These are phyloP conservation scores for Sporopachydermia cereana DNA, from an alignment of 1,139 yeast species.

Conservation along the genomic window DNA sequence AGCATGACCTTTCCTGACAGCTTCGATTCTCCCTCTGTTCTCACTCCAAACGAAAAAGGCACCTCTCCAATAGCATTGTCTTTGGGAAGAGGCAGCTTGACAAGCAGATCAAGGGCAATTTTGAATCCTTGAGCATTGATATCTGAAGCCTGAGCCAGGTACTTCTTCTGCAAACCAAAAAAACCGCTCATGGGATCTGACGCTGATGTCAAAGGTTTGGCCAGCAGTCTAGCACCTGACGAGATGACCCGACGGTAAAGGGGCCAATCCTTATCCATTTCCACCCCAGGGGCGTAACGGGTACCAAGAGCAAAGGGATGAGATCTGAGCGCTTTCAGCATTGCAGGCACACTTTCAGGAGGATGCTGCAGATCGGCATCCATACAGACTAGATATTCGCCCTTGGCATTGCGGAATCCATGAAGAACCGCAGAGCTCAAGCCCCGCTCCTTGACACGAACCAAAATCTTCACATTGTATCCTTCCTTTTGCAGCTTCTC, in stretches of 20 bases:
- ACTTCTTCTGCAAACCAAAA: slow-evolving; percentile 34
- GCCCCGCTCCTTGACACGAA: slow-evolving; percentile 35
- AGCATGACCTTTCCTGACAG: slow-evolving; percentile 34
- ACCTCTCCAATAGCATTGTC: slow-evolving; percentile 29
- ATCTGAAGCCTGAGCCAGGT: slow-evolving; percentile 22
- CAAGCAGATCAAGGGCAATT: slow-evolving; percentile 33
- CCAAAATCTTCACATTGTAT: slow-evolving; percentile 33
- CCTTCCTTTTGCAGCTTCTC: slow-evolving; percentile 30
- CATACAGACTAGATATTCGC: slow-evolving; percentile 34
- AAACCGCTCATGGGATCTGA: slow-evolving; percentile 39
- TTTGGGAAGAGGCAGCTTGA: slow-evolving; percentile 30
- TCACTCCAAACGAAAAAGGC: slow-evolving; percentile 37
- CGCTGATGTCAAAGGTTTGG: slow-evolving; percentile 33
- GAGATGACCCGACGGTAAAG: slow-evolving; percentile 34
- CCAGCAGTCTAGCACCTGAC: slow-evolving; percentile 33
- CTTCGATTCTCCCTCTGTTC: slow-evolving; percentile 38
- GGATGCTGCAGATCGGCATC: slow-evolving; percentile 40
- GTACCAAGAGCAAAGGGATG: slow-evolving; percentile 35
- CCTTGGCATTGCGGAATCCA: slow-evolving; percentile 33
- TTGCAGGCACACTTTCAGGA: slow-evolving; percentile 33
- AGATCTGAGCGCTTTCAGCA: slow-evolving; percentile 26
- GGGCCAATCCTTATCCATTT: slow-evolving; percentile 39
- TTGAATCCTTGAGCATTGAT: slow-evolving; percentile 34
- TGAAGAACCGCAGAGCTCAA: slow-evolving; percentile 33
- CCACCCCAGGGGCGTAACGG: slow-evolving; percentile 37